These are phyloP conservation scores for Ramicandelaber brevisporus DNA, from an alignment of 192 early-diverging fungal species.

Conservation along the genomic window DNA sequence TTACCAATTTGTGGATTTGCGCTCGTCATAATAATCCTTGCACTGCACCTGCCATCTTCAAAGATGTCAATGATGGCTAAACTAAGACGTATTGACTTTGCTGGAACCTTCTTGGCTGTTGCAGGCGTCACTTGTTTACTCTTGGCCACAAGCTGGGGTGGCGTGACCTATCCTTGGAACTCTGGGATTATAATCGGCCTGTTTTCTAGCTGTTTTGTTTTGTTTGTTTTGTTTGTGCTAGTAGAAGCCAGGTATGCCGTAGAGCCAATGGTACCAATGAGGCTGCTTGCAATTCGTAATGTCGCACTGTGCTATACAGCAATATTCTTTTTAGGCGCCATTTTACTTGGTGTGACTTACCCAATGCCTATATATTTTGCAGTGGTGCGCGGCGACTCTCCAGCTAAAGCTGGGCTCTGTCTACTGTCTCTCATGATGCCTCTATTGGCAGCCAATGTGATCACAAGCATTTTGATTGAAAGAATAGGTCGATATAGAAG, in stretches of 20 bases:
- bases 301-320: conserved; percentile 4
- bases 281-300: conserved; percentile 9
- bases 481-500: too few species aligned
- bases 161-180: conserved; percentile 20
- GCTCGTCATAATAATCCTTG: conserved; percentile 24
- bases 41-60: conserved; percentile 27
- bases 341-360: too few species aligned
- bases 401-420: too few species aligned
- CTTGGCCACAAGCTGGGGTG: conserved; percentile 24
- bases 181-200: conserved; percentile 16
- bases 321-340: conserved; percentile 10
- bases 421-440: too few species aligned
- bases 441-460: too few species aligned
- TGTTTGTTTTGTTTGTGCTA: conserved; percentile 11
- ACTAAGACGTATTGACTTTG: conserved; percentile 21
- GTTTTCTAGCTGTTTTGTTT: conserved; percentile 9
- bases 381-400: too few species aligned
- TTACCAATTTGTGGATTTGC: conserved; percentile 32
- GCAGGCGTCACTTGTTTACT: conserved; percentile 15
- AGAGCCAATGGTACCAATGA: conserved; percentile 29
- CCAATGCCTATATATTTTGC: too few species aligned
- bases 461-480: too few species aligned
- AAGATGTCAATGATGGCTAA: conserved; percentile 10
- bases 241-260: conserved; percentile 28
- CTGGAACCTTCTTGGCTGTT: conserved; percentile 15